Evolutionary conservation across 1,284 basidiomycete species (phyloP).

Genomic region (Sparassis latifolia): DNA sequence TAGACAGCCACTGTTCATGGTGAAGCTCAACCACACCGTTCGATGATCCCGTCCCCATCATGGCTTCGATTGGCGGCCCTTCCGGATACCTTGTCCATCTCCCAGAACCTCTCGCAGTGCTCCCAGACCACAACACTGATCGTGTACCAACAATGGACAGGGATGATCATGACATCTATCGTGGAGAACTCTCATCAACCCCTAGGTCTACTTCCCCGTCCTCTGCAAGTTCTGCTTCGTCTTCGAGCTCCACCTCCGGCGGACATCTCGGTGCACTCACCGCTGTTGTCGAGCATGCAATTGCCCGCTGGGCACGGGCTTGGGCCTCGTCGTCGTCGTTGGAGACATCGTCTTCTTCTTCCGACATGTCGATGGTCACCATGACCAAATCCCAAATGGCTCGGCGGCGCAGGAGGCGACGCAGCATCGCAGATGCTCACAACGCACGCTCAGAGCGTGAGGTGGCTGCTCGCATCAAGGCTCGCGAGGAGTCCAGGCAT

Average conservation of each 20-base stretch:
- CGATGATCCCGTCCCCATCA: background rate
- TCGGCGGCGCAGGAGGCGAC: conserved; percentile 34
- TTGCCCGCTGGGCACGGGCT: conserved; percentile 39
- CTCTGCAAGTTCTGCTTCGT: conserved; percentile 28
- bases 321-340: conserved; percentile 38
- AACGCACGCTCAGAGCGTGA: conserved; percentile 50
- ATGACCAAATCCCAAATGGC: conserved; percentile 31
- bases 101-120: conserved; percentile 14
- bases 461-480: conserved; percentile 51
- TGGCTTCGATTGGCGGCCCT: background rate
- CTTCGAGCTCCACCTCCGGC: conserved; percentile 25
- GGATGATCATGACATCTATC: conserved; percentile 50
- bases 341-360: conserved; percentile 32
- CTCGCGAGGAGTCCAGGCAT: conserved; percentile 51
- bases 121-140: conserved; percentile 11
- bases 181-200: conserved; percentile 39
- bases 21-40: background rate
- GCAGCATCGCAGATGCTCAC: conserved; percentile 40
- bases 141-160: conserved; percentile 23
- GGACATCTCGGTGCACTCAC: conserved; percentile 35
- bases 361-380: conserved; percentile 28
- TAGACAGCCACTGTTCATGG: conserved; percentile 1
- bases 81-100: conserved; percentile 7
- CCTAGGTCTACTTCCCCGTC: conserved; percentile 24
- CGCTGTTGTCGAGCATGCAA: conserved; percentile 38